Evolutionary conservation across 2,329 filamentous ascomycete species (phyloP), one percentile per base, ranked within the genome.

Genomic region (Leptographium galeiforme): DNA sequence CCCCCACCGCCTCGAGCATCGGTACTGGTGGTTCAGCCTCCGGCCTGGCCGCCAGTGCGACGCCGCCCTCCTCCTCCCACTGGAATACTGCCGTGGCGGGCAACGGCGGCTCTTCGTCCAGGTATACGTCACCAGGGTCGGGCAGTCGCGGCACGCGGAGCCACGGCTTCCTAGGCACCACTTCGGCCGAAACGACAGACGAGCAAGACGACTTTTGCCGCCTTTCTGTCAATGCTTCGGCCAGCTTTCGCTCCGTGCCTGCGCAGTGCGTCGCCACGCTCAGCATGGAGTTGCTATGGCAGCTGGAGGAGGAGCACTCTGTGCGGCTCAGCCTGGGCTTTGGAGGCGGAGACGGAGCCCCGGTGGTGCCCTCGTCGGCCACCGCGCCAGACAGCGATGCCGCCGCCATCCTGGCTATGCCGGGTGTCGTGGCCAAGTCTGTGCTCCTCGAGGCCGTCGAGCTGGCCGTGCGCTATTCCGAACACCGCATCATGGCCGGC

Each of bases 261-360:
- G 61, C 66, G 2, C 67, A 73, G 52, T 65, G 65, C 0, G 61
- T 70, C 2, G 66, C 73, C 50, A 68, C 69, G 1, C 63, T 78
- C 8, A 67, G 66, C 30, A 61, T 74, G 6, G 75, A 79, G 56
- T 65, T 77, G 4, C 61, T 74, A 41, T 66, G 70, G 58, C 68
- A 72, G 56, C 66, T 70, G 6, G 66, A 71, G 45, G 73, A 74
- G 48, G 68, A 72, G 52, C 62, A 61, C 16, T 57, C 61, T 2
- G 59, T 61, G n/a, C 56, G 60, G 6, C 56, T 61, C 25, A 59
- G 59, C 10, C 41, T 58, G 14, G 57, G 54, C 14, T 44, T 53
- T 11, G 25, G 33, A 4, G 34, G 44, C 19, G 32, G 32, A n/a
- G 6, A 30, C 8, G 44, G 14, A 12, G 14, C 44, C 44, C 4